phyloP scores from a whole-genome alignment of 202 grass and related monocot species.

The Cymbopogon flexuosus region DNA sequence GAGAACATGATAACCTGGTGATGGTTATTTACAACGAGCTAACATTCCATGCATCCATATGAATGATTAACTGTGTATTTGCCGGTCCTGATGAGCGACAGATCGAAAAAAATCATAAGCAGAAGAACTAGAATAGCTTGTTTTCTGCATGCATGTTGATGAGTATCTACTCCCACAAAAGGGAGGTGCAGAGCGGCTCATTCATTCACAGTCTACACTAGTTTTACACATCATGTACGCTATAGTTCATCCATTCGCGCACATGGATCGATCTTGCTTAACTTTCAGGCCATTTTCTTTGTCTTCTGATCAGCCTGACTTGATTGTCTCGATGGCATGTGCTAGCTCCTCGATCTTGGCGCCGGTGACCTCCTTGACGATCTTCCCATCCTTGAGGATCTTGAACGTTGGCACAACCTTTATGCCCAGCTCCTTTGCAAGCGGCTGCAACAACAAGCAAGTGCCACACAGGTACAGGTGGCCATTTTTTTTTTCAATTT shows the following conservation, averaged over 20 bases:
- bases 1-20: neutral
- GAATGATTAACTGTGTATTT: no score
- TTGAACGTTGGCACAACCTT: conserved; percentile 95
- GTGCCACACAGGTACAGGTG: neutral
- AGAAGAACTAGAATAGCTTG: conserved; percentile 21
- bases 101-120: conserved; percentile 4
- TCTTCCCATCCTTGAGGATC: conserved; percentile 80
- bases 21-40: conserved; percentile 33
- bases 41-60: no score
- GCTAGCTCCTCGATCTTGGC: conserved; percentile 78
- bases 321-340: conserved; percentile 52
- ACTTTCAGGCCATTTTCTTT: neutral
- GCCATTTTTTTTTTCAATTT: no score
- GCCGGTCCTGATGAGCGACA: no score
- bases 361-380: conserved; percentile 80
- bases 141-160: conserved; percentile 15
- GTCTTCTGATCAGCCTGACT: conserved; percentile 42
- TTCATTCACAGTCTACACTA: conserved; percentile 28
- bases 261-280: neutral
- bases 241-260: no score
- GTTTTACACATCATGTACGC: neutral
- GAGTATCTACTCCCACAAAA: conserved; percentile 15
- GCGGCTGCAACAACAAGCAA: conserved; percentile 45
- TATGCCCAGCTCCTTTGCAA: conserved; percentile 86
- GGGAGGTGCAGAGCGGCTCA: neutral